Conservation (phyloP, 2,329 filamentous ascomycete species). For the Clonostachys rosea region DNA sequence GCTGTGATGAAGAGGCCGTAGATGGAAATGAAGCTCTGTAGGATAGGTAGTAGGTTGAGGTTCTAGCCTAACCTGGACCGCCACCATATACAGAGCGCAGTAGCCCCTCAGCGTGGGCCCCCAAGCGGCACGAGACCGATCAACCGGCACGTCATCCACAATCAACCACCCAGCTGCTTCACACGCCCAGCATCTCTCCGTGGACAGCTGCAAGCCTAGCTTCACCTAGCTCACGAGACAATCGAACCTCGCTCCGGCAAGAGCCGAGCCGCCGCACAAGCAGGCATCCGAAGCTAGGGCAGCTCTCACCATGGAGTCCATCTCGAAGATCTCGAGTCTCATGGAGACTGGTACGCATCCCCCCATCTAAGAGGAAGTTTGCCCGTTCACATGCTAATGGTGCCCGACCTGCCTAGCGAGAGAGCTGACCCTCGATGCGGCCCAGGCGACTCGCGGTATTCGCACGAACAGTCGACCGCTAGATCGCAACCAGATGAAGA, state of each 20-base stretch:
- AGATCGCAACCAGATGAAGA: conserved; percentile 84
- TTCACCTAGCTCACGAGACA: not conserved
- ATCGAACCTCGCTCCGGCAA: not conserved
- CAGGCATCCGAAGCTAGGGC: too few species aligned
- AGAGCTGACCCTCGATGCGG: conserved; percentile 95
- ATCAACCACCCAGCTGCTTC: not conserved
- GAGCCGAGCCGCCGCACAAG: not conserved
- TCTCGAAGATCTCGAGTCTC: conserved; percentile 87
- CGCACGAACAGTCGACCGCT: conserved; percentile 56
- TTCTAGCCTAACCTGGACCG: not conserved
- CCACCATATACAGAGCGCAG: not conserved
- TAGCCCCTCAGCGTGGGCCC: not conserved
- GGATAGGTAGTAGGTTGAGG: not conserved
- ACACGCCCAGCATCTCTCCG: not conserved
- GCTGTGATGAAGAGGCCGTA: too few species aligned
- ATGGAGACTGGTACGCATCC: conserved; percentile 78
- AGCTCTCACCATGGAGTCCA: conserved; percentile 74
- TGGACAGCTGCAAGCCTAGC: too few species aligned
- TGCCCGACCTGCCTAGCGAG: conserved; percentile 56
- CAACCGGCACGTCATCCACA: not conserved
- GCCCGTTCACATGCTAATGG: conserved; percentile 5
- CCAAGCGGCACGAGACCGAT: conserved; percentile 1
- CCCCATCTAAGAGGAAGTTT: too few species aligned
- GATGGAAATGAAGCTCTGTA: not conserved
- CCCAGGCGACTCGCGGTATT: conserved; percentile 73